Percentiles rank a stretch among this genome's conserved stretches.
Conservation (phyloP, 2,329 filamentous ascomycete species). For the Ambrosiella xylebori region DNA sequence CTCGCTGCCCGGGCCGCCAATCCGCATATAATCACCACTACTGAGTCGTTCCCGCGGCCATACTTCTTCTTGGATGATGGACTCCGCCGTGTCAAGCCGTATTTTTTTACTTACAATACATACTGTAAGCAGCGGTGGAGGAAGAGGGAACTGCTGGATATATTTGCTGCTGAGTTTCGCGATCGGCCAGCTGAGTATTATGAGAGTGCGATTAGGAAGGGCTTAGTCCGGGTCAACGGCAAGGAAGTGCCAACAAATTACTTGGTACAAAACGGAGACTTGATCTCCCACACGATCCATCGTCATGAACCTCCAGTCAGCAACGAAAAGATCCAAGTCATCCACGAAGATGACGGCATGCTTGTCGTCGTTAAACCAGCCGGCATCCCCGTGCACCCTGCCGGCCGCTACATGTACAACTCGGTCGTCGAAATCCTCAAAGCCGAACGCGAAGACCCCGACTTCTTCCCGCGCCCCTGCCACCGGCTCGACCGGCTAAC, state of each 20-base stretch:
- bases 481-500: constrained; percentile 89
- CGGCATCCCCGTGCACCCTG: constrained; percentile 86
- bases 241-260: constrained; percentile 50
- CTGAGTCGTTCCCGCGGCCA: constrained; percentile 35
- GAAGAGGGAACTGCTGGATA: constrained; percentile 60
- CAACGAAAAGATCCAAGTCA: constrained; percentile 56
- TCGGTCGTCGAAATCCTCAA: constrained; percentile 87
- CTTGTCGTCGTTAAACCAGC: constrained; percentile 96
- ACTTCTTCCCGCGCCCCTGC: constrained; percentile 50
- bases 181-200: constrained; percentile 81
- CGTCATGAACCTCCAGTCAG: constrained; percentile 91
- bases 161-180: constrained; percentile 83
- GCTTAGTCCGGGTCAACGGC: constrained; percentile 66
- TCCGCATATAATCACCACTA: constrained; percentile 7
- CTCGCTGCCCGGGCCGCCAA: constrained; percentile 8
- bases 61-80: constrained; percentile 75
- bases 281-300: constrained; percentile 85
- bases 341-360: constrained; percentile 84
- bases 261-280: constrained; percentile 69
- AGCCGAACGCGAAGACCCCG: constrained; percentile 40
- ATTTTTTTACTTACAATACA: constrained; percentile 89
- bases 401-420: constrained; percentile 91
- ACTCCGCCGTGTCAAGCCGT: constrained; percentile 66
- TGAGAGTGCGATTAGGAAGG: constrained; percentile 61
- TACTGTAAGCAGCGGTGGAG: constrained; percentile 91